These are phyloP conservation scores for Paspalum notatum DNA, from an alignment of 176 grass and related monocot genomes.

Conservation along the genomic window DNA sequence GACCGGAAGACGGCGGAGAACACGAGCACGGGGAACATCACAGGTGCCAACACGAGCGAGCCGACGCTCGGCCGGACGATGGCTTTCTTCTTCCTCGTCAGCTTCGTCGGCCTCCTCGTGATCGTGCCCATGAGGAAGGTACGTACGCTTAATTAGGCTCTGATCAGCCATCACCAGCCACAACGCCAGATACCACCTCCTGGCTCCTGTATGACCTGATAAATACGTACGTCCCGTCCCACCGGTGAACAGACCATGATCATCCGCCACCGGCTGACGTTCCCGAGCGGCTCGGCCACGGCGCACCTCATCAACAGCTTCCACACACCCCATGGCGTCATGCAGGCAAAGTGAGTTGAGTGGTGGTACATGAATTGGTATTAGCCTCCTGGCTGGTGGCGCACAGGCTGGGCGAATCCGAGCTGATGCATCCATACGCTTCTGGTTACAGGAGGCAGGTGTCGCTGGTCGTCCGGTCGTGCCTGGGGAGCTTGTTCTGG, in stretches of 20 bases:
- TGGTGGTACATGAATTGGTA: background rate
- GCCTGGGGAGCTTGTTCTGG: constrained; percentile 58
- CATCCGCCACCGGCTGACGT: constrained; percentile 68
- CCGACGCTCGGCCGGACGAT: constrained; percentile 52
- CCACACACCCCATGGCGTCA: constrained; percentile 63
- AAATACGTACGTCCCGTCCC: background rate
- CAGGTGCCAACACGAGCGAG: constrained; percentile 52
- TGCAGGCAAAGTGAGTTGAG: constrained; percentile 54
- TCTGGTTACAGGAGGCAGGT: constrained; percentile 57
- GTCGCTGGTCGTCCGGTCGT: constrained; percentile 53
- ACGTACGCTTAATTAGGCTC: constrained; percentile 17
- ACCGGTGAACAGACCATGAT: constrained; percentile 69
- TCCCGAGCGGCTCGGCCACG: constrained; percentile 79
- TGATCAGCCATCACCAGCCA: constrained; percentile 9
- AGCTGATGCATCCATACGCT: background rate
- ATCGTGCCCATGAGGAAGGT: constrained; percentile 81
- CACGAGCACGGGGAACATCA: constrained; percentile 23
- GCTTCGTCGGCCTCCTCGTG: constrained; percentile 76
- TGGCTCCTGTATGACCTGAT: too few species aligned
- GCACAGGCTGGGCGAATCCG: background rate
- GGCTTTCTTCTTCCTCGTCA: constrained; percentile 59
- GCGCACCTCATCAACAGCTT: constrained; percentile 90
- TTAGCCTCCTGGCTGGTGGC: background rate
- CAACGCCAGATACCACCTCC: background rate
- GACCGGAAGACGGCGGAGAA: constrained; percentile 51